Evolutionary conservation across 768 basidiomycete genomes (phyloP).

Genomic region (Lepiota subincarnata): DNA sequence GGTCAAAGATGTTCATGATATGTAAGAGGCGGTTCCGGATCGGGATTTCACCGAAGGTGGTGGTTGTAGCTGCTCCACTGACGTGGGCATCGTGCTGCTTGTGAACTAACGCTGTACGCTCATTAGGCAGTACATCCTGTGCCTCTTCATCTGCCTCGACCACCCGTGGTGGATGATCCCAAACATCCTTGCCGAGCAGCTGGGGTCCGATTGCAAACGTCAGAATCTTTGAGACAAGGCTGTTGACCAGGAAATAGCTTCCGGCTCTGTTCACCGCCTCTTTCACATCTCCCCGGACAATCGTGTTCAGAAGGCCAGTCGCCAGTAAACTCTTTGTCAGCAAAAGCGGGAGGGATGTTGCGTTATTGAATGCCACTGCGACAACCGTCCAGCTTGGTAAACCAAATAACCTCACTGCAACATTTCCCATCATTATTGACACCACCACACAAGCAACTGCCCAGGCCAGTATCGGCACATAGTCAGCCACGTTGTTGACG

Average conservation of each 20-base stretch:
- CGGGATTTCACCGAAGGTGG: no score
- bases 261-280: constrained; percentile 7
- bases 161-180: neutral
- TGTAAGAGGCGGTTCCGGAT: neutral
- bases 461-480: constrained; percentile 9
- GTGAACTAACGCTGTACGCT: neutral
- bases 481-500: neutral
- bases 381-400: constrained; percentile 8
- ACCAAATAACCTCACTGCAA: constrained; percentile 1
- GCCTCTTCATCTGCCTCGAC: neutral
- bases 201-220: constrained; percentile 8
- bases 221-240: constrained; percentile 11
- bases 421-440: constrained; percentile 6
- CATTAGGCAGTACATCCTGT: neutral
- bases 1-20: neutral
- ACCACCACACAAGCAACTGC: neutral
- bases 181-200: neutral
- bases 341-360: constrained; percentile 10
- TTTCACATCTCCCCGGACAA: constrained; percentile 1
- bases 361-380: constrained; percentile 12
- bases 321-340: constrained; percentile 10
- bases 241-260: constrained; percentile 13
- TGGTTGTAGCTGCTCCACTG: no score
- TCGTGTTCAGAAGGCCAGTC: constrained; percentile 3
- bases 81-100: neutral